Base-by-base conservation (phyloP, 371 early-diverging fungal genomes). In the Saksenaea vasiformis region DNA sequence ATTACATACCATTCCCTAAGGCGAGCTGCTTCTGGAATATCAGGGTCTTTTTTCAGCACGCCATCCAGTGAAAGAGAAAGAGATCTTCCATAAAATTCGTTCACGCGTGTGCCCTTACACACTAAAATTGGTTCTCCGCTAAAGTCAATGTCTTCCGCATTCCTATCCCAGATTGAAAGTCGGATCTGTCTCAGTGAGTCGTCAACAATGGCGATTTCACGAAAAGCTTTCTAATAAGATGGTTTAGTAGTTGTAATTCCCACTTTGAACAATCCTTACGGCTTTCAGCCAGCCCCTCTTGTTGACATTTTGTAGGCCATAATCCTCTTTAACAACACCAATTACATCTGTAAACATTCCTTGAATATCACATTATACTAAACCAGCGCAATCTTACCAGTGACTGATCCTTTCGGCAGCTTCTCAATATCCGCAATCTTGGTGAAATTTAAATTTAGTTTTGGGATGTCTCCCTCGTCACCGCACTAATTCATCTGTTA, bases 111-210 rank as follows among this genome's bases (percentile, higher is more conserved):
- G 8, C 89, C 89, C 73, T 93, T 92, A 63, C 93, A 79, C 3
- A 90, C 89, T 53, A 95, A 60, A 8, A 96, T 85, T 1, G 92
- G 80, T 26, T 80, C 64, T 14, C 66, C 67, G 27, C 63, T 69
- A 4, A 65, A 36, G n/a, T 65, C 56, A 59, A 86, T 91, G 0
- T 73, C 73, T 54, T 89, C 85, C 1, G 95, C 96, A 34, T 88
- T 84, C 17, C 79, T 61, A 35, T 92, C 95, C 95, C 96, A 97
- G 44, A 97, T 78, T 14, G 96, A 93, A 22, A 90, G 58, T 3
- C 89, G 80, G 27, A 93, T 87, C 14, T 77, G 70, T 53, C 66
- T 87, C 7, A 72, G 79, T 27, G 85, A 79, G 47, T 80, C 74
- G 71, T 97, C 97, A 0, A 90, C 92, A 34, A 97, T 60, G 0